Conservation (phyloP, 345 rosid species). For the Corymbia maculata region DNA sequence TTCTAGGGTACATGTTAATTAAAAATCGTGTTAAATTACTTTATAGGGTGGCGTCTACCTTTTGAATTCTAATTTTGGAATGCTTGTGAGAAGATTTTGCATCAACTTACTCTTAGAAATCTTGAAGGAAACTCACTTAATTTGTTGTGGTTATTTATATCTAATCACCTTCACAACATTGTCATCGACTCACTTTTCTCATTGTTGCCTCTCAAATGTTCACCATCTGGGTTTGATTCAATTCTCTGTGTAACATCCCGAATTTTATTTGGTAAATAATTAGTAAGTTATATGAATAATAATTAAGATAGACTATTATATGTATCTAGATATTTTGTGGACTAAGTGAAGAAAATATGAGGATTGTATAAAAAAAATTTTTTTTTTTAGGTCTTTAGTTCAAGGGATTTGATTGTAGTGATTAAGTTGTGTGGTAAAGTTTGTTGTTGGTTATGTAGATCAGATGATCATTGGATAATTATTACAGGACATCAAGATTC, state of each 20-base stretch:
- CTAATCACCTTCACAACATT: too few species aligned
- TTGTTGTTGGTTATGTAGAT: neutral
- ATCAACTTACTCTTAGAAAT: neutral
- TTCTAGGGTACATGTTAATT: neutral
- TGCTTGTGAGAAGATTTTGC: neutral
- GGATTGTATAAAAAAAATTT: neutral
- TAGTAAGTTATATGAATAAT: neutral
- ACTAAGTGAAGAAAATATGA: neutral
- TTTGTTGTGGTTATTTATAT: neutral
- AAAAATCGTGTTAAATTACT: neutral
- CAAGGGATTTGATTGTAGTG: neutral
- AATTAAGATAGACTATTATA: neutral
- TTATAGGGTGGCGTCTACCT: neutral
- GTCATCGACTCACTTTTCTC: neutral
- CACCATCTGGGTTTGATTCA: neutral
- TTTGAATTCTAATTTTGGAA: neutral
- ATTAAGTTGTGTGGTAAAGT: neutral
- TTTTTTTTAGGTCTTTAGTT: neutral
- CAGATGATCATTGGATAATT: neutral
- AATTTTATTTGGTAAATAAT: neutral
- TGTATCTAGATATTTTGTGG: neutral
- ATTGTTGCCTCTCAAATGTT: neutral
- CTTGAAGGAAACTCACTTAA: neutral
- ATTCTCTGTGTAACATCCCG: neutral
- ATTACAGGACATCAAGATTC: neutral